Evolutionary conservation across 176 grass and related monocot species (phyloP).

Genomic region (Cocos nucifera): DNA sequence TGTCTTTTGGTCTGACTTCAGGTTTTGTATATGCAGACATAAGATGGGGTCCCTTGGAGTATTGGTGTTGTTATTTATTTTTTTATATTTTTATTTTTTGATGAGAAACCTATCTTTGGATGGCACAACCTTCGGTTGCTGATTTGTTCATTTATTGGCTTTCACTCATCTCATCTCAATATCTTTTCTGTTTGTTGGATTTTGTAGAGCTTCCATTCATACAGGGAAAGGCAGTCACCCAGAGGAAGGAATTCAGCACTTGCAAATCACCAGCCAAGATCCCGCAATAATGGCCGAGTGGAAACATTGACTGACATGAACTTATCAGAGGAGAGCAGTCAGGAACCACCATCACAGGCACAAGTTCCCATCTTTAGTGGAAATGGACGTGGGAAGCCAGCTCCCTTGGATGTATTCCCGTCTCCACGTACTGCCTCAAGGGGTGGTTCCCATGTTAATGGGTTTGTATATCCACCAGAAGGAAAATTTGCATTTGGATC

Average conservation of each 20-base stretch:
- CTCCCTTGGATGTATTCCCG: not conserved
- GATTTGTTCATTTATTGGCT: not conserved
- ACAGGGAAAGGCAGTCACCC: constrained; percentile 1
- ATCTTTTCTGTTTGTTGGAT: not conserved
- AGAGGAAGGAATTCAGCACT: constrained; percentile 4
- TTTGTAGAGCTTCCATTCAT: constrained; percentile 10
- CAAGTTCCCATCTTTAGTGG: not conserved
- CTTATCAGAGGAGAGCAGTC: not conserved
- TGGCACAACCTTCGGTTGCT: no score
- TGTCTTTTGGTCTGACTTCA: no score
- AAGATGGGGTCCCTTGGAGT: no score
- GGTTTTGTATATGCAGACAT: no score
- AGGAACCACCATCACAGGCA: not conserved
- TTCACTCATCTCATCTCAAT: not conserved
- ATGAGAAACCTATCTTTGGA: no score
- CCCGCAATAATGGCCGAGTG: not conserved
- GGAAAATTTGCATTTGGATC: constrained; percentile 6
- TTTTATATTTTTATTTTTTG: no score
- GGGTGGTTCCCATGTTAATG: not conserved
- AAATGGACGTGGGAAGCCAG: not conserved
- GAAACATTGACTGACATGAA: not conserved
- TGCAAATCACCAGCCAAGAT: constrained; percentile 2
- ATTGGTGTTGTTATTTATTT: no score
- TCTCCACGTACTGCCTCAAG: not conserved
- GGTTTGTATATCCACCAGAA: not conserved